These are phyloP conservation scores for Mastigamoeba balamuthi DNA, from an alignment of 78 protist species.

Conservation along the genomic window DNA sequence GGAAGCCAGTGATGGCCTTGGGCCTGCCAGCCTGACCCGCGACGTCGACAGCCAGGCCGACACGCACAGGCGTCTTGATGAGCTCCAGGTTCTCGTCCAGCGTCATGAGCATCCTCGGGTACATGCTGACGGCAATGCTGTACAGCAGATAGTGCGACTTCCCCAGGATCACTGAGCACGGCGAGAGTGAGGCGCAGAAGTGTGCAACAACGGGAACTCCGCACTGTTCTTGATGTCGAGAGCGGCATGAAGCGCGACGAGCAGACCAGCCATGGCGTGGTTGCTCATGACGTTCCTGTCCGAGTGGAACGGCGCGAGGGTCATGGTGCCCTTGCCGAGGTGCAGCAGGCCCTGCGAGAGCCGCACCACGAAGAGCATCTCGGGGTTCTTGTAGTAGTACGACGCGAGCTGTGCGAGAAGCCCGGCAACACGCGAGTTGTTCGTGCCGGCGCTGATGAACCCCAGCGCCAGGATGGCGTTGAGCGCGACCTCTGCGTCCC, in stretches of 20 bases:
- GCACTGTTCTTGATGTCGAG: slow-evolving; percentile 71
- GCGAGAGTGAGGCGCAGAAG: background rate
- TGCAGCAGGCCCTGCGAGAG: slow-evolving; percentile 87
- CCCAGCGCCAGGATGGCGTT: slow-evolving; percentile 77
- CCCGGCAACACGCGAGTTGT: slow-evolving; percentile 86
- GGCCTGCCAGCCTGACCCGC: slow-evolving; percentile 90
- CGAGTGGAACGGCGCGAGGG: slow-evolving; percentile 68
- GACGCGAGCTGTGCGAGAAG: slow-evolving; percentile 75
- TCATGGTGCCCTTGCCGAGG: slow-evolving; percentile 93
- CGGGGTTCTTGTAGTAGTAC: slow-evolving; percentile 62
- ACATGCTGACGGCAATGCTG: slow-evolving; percentile 48
- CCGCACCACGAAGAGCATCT: slow-evolving; percentile 61
- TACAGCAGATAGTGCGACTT: slow-evolving; percentile 82
- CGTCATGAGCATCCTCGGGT: slow-evolving; percentile 90
- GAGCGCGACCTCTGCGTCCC: slow-evolving; percentile 64
- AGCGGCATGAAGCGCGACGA: slow-evolving; percentile 55
- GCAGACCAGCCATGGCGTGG: slow-evolving; percentile 69
- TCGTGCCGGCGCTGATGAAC: slow-evolving; percentile 89
- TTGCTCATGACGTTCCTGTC: slow-evolving; percentile 70
- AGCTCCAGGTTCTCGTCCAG: slow-evolving; percentile 69
- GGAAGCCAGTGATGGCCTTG: slow-evolving; percentile 97
- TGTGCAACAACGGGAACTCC: too few species aligned
- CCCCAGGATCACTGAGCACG: slow-evolving; percentile 51
- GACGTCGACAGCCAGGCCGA: slow-evolving; percentile 79
- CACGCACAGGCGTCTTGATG: slow-evolving; percentile 59